Evolutionary conservation across 176 grass and related monocot species (phyloP).

Genomic region (Saccharum officinarum): DNA sequence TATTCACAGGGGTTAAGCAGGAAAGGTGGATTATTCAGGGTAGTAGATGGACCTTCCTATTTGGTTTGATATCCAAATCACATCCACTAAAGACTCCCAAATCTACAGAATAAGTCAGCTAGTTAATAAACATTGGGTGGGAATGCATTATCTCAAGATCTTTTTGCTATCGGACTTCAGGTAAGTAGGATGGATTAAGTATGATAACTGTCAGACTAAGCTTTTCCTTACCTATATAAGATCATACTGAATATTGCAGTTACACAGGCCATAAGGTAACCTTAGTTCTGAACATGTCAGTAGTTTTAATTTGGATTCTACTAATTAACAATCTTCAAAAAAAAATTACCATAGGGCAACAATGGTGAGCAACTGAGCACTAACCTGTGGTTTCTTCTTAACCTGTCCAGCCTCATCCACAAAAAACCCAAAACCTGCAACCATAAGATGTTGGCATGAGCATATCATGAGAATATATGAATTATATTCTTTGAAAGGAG

Average conservation of each 20-base stretch:
- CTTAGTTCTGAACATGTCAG: conserved; percentile 18
- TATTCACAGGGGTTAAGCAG: neutral
- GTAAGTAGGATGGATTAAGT: neutral
- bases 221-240: conserved; percentile 9
- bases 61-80: neutral
- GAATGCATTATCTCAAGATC: neutral
- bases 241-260: neutral
- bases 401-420: conserved; percentile 65
- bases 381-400: conserved; percentile 81
- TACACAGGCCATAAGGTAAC: conserved; percentile 8
- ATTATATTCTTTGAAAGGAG: neutral
- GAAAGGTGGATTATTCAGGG: neutral
- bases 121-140: neutral
- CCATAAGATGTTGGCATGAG: neutral
- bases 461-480: neutral
- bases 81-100: neutral
- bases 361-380: neutral
- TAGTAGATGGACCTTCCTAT: neutral
- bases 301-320: neutral
- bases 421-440: conserved; percentile 87
- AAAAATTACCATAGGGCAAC: neutral
- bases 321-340: neutral
- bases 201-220: neutral
- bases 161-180: neutral
- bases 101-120: neutral